These are phyloP conservation scores for Phytophthora boehmeriae DNA, from an alignment of 352 stramenopile species.

Conservation along the genomic window DNA sequence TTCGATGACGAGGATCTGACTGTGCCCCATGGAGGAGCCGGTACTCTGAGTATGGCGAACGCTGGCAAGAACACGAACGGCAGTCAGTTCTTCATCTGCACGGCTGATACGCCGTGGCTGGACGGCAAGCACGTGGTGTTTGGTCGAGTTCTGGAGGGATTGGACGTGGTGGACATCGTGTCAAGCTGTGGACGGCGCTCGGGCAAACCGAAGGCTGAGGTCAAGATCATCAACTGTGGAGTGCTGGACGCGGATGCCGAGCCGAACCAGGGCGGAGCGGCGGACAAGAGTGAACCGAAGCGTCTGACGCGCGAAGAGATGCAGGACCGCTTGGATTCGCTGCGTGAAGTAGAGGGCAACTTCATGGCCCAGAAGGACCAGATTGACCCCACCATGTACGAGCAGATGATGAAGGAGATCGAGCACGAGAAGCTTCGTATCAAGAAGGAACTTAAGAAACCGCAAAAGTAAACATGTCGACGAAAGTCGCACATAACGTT, in stretches of 20 bases:
- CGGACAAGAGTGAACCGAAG: slow-evolving; percentile 26
- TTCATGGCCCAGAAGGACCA: slow-evolving; percentile 60
- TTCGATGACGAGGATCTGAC: slow-evolving; percentile 92
- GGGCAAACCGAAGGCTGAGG: slow-evolving; percentile 83
- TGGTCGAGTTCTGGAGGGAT: slow-evolving; percentile 89
- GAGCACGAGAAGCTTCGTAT: slow-evolving; percentile 67
- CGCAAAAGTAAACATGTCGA: background rate
- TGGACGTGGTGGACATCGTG: slow-evolving; percentile 93
- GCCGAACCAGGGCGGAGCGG: slow-evolving; percentile 6
- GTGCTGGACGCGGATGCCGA: slow-evolving; percentile 36
- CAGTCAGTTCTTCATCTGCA: slow-evolving; percentile 97
- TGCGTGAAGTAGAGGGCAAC: slow-evolving; percentile 69
- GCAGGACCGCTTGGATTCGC: slow-evolving; percentile 60
- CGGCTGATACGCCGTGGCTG: slow-evolving; percentile 94
- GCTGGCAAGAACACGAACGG: slow-evolving; percentile 91
- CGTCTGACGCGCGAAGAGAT: slow-evolving; percentile 62
- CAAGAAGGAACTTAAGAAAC: slow-evolving; percentile 63
- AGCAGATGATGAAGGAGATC: slow-evolving; percentile 71
- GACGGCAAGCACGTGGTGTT: slow-evolving; percentile 98
- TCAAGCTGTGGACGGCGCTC: slow-evolving; percentile 79
- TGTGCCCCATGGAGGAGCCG: slow-evolving; percentile 70
- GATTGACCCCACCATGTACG: slow-evolving; percentile 66
- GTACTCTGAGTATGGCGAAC: slow-evolving; percentile 91
- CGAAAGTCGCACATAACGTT: no score
- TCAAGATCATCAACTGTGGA: slow-evolving; percentile 93